phyloP scores from a whole-genome alignment of 306 rosid species.

The Cicer bijugum region DNA sequence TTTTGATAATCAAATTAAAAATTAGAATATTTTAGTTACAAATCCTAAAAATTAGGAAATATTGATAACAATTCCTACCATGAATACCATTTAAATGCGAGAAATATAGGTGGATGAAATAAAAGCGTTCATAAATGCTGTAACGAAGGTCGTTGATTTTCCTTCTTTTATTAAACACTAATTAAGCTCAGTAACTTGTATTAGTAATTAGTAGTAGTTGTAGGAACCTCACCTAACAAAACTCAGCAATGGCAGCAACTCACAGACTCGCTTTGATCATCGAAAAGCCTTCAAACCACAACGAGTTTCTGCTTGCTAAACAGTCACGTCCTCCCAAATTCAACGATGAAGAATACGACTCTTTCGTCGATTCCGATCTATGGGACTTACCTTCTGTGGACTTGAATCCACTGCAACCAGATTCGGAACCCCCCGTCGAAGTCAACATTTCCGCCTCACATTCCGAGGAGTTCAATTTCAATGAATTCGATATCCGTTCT shows the following conservation, averaged over 20 bases:
- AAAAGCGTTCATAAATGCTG: constrained; percentile 1
- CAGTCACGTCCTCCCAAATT: constrained; percentile 74
- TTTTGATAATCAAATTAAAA: no score
- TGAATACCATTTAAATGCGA: no score
- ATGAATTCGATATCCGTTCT: constrained; percentile 55
- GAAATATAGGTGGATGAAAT: no score
- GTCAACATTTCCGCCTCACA: constrained; percentile 44
- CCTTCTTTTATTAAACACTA: neutral
- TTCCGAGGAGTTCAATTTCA: constrained; percentile 53
- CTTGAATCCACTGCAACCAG: constrained; percentile 51
- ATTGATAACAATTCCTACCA: no score
- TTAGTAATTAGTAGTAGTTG: neutral
- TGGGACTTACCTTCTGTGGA: constrained; percentile 81
- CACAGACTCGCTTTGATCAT: constrained; percentile 63
- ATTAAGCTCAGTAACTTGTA: neutral
- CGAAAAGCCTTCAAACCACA: constrained; percentile 48
- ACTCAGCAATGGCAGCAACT: constrained; percentile 53
- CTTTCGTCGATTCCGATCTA: constrained; percentile 80
- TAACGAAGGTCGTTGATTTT: neutral
- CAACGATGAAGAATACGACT: constrained; percentile 73
- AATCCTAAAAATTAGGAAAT: no score
- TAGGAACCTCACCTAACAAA: neutral
- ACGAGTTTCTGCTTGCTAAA: constrained; percentile 62
- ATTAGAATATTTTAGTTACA: no score
- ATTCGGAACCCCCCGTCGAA: constrained; percentile 37